phyloP scores from a whole-genome alignment of 257 asterid species.

The Solanum phureja region DNA sequence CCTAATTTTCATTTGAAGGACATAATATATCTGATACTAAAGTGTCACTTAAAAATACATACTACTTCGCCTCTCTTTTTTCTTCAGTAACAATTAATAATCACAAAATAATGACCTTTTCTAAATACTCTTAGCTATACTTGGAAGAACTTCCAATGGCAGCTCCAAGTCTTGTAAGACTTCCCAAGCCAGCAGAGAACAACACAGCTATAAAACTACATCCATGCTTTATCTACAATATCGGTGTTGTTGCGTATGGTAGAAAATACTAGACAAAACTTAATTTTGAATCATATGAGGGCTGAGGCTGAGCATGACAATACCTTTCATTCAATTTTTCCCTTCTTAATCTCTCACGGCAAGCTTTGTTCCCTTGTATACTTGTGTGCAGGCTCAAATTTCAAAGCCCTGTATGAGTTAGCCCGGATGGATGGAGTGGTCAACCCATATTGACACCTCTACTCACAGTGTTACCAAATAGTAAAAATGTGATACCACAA shows the following conservation, averaged over 20 bases:
- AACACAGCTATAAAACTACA: not conserved
- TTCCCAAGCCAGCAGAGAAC: not conserved
- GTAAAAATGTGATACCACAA: too few relatives aligned
- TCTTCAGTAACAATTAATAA: not conserved
- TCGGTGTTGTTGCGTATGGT: too few relatives aligned
- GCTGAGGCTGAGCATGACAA: not conserved
- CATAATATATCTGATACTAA: not conserved
- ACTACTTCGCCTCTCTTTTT: not conserved
- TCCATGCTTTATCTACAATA: not conserved
- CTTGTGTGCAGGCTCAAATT: too few relatives aligned
- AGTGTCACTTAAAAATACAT: not conserved
- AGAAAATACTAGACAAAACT: too few relatives aligned
- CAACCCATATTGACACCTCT: too few relatives aligned
- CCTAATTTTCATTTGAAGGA: not conserved
- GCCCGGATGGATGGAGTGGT: too few relatives aligned
- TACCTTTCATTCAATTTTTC: constrained; percentile 74
- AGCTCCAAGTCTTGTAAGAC: not conserved
- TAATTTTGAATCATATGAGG: not conserved
- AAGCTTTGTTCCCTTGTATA: constrained; percentile 56
- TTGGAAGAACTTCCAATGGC: not conserved
- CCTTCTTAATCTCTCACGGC: constrained; percentile 84
- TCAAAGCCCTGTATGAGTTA: too few relatives aligned
- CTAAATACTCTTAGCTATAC: not conserved
- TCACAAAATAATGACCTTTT: not conserved
- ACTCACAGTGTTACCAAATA: too few relatives aligned